Conservation (phyloP, 73 alveolate species). For the Effrenium voratum region DNA sequence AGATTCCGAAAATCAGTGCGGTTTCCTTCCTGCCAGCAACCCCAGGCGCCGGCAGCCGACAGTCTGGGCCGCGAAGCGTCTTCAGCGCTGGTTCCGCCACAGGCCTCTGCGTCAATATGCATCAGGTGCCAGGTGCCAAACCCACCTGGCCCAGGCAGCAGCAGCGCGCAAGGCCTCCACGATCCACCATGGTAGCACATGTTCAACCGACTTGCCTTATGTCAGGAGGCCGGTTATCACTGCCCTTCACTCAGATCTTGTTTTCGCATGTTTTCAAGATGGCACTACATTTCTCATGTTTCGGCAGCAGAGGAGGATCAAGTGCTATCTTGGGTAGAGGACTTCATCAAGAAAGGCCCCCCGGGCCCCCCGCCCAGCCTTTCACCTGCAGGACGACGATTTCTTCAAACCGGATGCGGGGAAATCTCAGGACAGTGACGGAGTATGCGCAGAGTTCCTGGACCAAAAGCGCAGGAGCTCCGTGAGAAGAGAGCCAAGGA, state of each 20-base stretch:
- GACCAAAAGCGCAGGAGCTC: conserved; percentile 44
- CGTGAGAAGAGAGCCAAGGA: conserved; percentile 82
- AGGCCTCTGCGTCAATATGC: neutral
- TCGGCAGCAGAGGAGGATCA: conserved; percentile 43
- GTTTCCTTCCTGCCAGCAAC: neutral
- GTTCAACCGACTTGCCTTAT: neutral
- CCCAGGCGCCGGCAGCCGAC: conserved; percentile 83
- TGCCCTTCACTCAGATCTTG: neutral
- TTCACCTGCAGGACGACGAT: conserved; percentile 21
- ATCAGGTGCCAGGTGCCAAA: neutral
- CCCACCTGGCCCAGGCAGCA: conserved; percentile 25
- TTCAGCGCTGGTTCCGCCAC: conserved; percentile 79
- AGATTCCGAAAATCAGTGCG: neutral
- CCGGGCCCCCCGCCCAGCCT: neutral
- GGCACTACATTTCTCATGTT: neutral
- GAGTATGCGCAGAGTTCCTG: neutral
- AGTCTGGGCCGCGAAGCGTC: conserved; percentile 87
- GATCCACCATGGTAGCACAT: neutral
- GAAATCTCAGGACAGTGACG: conserved; percentile 43
- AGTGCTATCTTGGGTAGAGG: conserved; percentile 86
- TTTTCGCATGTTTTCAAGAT: no score
- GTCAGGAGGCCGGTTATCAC: conserved; percentile 59
- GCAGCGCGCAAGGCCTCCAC: conserved; percentile 62
- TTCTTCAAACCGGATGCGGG: conserved; percentile 75
- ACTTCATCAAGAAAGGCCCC: neutral